Base-by-base conservation (phyloP, 768 basidiomycete species). In the Boletus patriciae region DNA sequence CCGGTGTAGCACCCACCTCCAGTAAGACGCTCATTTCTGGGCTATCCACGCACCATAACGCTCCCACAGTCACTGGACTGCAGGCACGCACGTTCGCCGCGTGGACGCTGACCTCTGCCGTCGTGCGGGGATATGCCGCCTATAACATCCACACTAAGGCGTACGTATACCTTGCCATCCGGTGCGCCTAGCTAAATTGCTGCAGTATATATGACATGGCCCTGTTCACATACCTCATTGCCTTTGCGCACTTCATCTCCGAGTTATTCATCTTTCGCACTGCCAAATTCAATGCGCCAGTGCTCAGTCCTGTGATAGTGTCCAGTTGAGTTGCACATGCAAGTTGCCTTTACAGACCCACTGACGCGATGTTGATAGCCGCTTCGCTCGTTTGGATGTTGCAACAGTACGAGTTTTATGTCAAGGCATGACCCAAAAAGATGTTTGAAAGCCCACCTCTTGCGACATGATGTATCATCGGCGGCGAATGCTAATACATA, bases 1-100 rank as follows among this genome's bases (percentile, higher is more conserved):
- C 75, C 19, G 70, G 70, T 10, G 71, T 76, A 16, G 71, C 80
- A 13, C 63, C 67, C 15, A 66, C 76, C 19, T 71, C 73, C 52
- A 74, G 83, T 81, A 60, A 51, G 65, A 7, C 50, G 15, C 21
- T 34, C 33, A 60, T 0, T n/a, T 21, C 12, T 13, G 15, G 18
- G 0, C 15, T 5, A 9, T 51, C 4, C 13, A 15, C 23, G 38
- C 18, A 18, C 18, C 25, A 12, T 37, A 42, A 47, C 18, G 1
- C 19, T 10, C 53, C 46, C 41, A 8, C 73, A 96, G 96, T 99
- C 12, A 94, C 92, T 8, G 73, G 80, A 18, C 80, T 98, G 19
- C 92, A 95, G 62, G 89, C 92, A 37, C 83, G 96, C 45, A 91
- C 94, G 6, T 97, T 97, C 69, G 95, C 83, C 1, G 80, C 84